Evolutionary conservation across 2,329 filamentous ascomycete genomes (phyloP).

Genomic region (Dactylonectria macrodidyma): DNA sequence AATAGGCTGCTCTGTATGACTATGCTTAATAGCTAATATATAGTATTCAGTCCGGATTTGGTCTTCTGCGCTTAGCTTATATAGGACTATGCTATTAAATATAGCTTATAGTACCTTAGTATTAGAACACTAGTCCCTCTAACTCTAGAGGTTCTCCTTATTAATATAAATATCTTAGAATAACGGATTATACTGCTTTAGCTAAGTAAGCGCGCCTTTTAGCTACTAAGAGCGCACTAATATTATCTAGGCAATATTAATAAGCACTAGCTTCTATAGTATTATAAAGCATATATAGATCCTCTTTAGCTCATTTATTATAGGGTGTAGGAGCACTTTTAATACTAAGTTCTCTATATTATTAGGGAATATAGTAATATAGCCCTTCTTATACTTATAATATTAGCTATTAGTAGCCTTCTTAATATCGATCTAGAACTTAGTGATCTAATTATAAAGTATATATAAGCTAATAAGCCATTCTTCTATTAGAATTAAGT

Average conservation of each 20-base stretch:
- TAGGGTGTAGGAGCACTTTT: neutral
- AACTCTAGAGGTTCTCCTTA: neutral
- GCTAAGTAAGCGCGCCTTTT: neutral
- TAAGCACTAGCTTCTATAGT: neutral
- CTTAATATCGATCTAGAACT: neutral
- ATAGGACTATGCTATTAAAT: neutral
- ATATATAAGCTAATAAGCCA: neutral
- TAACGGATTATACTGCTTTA: neutral
- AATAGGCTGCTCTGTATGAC: neutral
- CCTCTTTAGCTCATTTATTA: neutral
- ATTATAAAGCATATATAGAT: neutral
- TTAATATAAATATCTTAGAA: neutral
- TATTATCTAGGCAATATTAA: neutral
- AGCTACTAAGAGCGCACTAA: neutral
- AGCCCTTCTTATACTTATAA: neutral
- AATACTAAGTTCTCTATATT: neutral
- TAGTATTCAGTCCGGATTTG: neutral
- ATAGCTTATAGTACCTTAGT: neutral
- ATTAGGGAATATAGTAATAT: neutral
- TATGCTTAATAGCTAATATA: neutral
- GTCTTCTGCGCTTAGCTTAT: neutral
- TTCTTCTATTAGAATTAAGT: neutral
- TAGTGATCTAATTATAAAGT: neutral
- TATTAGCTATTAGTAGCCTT: neutral
- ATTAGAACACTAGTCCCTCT: neutral